These are phyloP conservation scores for Pseudomonodictys pantanalensis DNA, from an alignment of 495 filamentous ascomycete species.

Conservation along the genomic window DNA sequence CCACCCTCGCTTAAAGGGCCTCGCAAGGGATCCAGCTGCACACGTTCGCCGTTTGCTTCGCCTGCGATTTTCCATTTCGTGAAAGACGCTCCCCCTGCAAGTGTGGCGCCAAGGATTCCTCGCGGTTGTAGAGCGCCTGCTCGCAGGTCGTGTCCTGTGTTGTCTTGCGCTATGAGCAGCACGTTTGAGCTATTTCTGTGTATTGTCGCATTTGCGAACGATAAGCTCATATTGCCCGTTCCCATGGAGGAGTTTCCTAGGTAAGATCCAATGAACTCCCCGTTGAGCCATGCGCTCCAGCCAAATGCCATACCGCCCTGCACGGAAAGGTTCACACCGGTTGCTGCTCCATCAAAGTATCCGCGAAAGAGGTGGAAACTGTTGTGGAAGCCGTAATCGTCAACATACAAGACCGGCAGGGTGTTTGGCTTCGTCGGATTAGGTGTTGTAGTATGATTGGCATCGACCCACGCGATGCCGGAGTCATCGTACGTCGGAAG, in stretches of 20 bases:
- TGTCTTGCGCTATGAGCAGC: conserved; percentile 36
- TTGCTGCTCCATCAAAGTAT: conserved; percentile 34
- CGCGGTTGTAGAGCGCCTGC: conserved; percentile 31
- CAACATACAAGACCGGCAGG: conserved; percentile 37
- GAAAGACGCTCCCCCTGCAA: conserved; percentile 30
- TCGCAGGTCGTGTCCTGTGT: conserved; percentile 38
- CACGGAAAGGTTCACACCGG: conserved; percentile 32
- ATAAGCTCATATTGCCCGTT: conserved; percentile 30
- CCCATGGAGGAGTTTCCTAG: conserved; percentile 27
- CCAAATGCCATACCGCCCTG: conserved; percentile 34
- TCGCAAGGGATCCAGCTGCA: conserved; percentile 34
- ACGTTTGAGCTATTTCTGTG: conserved; percentile 31
- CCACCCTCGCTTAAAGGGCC: conserved; percentile 41
- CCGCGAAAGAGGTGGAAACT: conserved; percentile 38
- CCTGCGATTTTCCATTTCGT: conserved; percentile 38
- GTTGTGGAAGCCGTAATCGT: conserved; percentile 40
- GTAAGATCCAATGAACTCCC: conserved; percentile 35
- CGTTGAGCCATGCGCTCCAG: conserved; percentile 38
- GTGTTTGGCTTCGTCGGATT: conserved; percentile 37
- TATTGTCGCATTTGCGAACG: conserved; percentile 30
- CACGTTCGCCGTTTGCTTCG: conserved; percentile 30
- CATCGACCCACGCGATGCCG: conserved; percentile 33
- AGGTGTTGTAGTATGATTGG: conserved; percentile 31
- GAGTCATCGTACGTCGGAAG: conserved; percentile 33
- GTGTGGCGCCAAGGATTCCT: conserved; percentile 36